Conservation (phyloP, 768 basidiomycete genomes). For the Termitomyces sp. region DNA sequence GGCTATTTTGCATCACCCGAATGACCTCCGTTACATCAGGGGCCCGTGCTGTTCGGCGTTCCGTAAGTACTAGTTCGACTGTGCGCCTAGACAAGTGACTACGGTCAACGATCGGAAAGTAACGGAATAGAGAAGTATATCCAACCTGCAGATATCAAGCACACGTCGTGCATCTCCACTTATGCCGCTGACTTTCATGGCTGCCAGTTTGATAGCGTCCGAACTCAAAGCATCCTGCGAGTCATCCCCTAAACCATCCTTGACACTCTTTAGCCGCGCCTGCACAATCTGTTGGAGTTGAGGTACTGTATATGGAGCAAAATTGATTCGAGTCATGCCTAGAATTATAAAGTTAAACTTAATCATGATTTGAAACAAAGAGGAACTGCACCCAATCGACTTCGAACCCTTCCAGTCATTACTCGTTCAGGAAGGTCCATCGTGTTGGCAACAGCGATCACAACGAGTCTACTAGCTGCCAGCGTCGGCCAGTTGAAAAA, state of each 20-base stretch:
- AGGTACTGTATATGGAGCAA: slow-evolving; percentile 77
- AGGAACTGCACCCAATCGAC: slow-evolving; percentile 67
- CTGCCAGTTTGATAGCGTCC: slow-evolving; percentile 83
- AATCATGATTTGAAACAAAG: background rate
- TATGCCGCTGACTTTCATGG: slow-evolving; percentile 66
- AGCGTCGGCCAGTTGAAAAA: slow-evolving; percentile 99
- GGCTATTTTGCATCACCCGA: slow-evolving; percentile 85
- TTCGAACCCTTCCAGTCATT: slow-evolving; percentile 88
- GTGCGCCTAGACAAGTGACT: slow-evolving; percentile 51
- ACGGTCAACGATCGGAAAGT: background rate
- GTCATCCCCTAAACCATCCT: slow-evolving; percentile 44
- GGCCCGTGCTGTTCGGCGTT: slow-evolving; percentile 50
- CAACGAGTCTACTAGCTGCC: slow-evolving; percentile 82
- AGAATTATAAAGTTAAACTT: background rate
- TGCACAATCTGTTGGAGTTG: slow-evolving; percentile 86
- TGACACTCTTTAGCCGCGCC: slow-evolving; percentile 67
- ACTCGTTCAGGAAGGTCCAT: slow-evolving; percentile 97
- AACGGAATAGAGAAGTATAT: slow-evolving; percentile 6
- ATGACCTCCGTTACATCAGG: slow-evolving; percentile 79
- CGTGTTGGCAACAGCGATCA: slow-evolving; percentile 96
- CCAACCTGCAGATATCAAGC: slow-evolving; percentile 86
- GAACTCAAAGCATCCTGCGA: slow-evolving; percentile 49
- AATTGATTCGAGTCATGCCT: slow-evolving; percentile 92
- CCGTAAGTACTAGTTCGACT: slow-evolving; percentile 69
- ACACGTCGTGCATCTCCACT: slow-evolving; percentile 94